Conservation (phyloP, 768 basidiomycete genomes). For the Dentipellis fragilis region DNA sequence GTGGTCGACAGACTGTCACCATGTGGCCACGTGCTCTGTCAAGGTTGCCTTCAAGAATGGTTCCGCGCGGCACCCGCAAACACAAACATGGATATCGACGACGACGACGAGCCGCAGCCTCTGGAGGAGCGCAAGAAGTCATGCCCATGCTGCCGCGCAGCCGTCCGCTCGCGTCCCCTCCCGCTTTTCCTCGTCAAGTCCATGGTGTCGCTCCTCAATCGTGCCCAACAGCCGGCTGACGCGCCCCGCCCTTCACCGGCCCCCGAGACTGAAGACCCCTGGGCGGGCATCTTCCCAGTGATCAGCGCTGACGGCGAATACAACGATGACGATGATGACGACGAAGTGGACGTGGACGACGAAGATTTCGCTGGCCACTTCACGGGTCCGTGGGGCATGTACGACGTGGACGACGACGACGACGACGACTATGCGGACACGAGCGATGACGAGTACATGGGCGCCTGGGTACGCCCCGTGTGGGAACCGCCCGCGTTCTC, state of each 20-base stretch:
- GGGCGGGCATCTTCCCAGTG: slow-evolving; percentile 57
- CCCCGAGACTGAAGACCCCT: slow-evolving; percentile 45
- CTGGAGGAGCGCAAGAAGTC: slow-evolving; percentile 53
- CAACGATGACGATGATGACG: slow-evolving; percentile 17
- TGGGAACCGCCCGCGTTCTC: slow-evolving; percentile 51
- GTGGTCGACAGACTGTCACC: slow-evolving; percentile 44
- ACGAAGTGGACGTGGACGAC: slow-evolving; percentile 20
- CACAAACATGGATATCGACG: slow-evolving; percentile 34
- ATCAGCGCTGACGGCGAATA: slow-evolving; percentile 21
- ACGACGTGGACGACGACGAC: background rate
- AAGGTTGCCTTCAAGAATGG: slow-evolving; percentile 66
- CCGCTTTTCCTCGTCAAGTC: slow-evolving; percentile 63
- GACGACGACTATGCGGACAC: slow-evolving; percentile 23
- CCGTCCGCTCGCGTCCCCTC: slow-evolving; percentile 46
- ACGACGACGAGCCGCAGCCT: slow-evolving; percentile 26
- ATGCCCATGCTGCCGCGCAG: slow-evolving; percentile 62
- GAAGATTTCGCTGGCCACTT: background rate
- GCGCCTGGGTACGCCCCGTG: slow-evolving; percentile 32
- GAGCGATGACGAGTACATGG: slow-evolving; percentile 29
- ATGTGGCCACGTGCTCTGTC: slow-evolving; percentile 73
- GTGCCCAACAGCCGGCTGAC: slow-evolving; percentile 25
- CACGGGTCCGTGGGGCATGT: background rate
- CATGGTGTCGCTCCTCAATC: slow-evolving; percentile 38
- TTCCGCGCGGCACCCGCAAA: slow-evolving; percentile 55
- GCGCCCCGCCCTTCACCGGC: slow-evolving; percentile 19